These are phyloP conservation scores for Triticum monococcum DNA, from an alignment of 176 grass and related monocot species.

Conservation along the genomic window DNA sequence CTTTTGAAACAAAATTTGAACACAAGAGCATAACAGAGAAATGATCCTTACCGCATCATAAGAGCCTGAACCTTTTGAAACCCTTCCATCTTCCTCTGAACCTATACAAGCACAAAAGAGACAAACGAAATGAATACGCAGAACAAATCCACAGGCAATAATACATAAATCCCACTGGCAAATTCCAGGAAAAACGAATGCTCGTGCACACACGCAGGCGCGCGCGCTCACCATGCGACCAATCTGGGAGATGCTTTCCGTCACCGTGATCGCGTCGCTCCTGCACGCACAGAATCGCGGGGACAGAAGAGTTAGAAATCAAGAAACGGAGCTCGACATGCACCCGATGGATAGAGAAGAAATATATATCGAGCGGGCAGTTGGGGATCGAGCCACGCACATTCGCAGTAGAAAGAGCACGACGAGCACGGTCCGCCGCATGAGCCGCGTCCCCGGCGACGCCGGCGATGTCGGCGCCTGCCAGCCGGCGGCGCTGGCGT, in stretches of 20 bases:
- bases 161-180: too few species aligned
- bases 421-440: conserved; percentile 20
- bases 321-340: neutral
- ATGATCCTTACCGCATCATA: neutral
- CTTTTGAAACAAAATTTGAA: neutral
- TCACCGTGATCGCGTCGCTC: neutral
- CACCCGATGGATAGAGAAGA: neutral
- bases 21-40: neutral
- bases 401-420: conserved; percentile 17
- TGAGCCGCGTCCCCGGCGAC: neutral
- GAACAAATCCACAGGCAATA: too few species aligned
- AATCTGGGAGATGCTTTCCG: conserved; percentile 1
- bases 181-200: neutral
- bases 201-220: too few species aligned
- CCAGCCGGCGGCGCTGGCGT: neutral
- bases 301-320: neutral
- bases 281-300: neutral
- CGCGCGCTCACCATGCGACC: conserved; percentile 12
- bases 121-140: neutral
- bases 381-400: neutral
- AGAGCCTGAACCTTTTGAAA: neutral
- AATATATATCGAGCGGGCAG: neutral
- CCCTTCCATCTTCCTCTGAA: neutral
- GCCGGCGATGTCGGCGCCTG: neutral
- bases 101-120: neutral